Evolutionary conservation across 2,329 filamentous ascomycete genomes (phyloP).

Genomic region (Aspergillus pseudoglaucus): DNA sequence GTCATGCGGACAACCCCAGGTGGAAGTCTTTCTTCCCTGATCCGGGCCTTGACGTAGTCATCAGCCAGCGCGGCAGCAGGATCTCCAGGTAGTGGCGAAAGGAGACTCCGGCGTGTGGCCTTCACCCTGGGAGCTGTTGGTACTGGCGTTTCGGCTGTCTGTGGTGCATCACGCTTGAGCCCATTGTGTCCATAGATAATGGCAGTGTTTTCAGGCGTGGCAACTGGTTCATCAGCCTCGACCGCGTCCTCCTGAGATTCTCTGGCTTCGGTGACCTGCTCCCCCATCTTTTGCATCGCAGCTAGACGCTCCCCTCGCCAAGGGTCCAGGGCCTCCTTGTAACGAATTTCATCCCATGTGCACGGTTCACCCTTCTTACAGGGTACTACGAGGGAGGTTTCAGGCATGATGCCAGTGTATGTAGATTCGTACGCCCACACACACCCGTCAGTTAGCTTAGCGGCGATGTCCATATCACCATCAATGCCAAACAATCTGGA

Average conservation of each 20-base stretch:
- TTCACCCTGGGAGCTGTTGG: not conserved
- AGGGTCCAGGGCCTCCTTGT: slow-evolving; percentile 40
- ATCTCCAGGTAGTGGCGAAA: slow-evolving; percentile 9
- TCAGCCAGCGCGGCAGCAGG: slow-evolving; percentile 30
- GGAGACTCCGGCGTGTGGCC: slow-evolving; percentile 4
- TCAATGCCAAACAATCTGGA: slow-evolving; percentile 51
- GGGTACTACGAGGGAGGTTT: slow-evolving; percentile 48
- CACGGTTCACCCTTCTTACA: slow-evolving; percentile 43
- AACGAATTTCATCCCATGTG: slow-evolving; percentile 49
- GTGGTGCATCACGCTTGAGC: slow-evolving; percentile 1
- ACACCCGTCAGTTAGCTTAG: slow-evolving; percentile 54
- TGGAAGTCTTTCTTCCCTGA: slow-evolving; percentile 39
- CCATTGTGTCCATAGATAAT: not conserved
- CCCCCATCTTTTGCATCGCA: slow-evolving; percentile 18
- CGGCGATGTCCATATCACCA: slow-evolving; percentile 49
- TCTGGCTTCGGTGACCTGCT: slow-evolving; percentile 8
- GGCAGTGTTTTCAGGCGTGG: not conserved
- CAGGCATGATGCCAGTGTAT: slow-evolving; percentile 56
- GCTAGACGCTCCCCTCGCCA: slow-evolving; percentile 22
- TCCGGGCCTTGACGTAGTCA: slow-evolving; percentile 32
- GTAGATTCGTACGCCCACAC: slow-evolving; percentile 57
- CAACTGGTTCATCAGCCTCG: not conserved
- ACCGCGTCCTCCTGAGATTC: not conserved
- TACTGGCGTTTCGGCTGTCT: not conserved
- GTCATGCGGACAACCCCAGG: slow-evolving; percentile 36